Base-by-base conservation (phyloP, 2,329 filamentous ascomycete species). In the Colletotrichum coccodes region DNA sequence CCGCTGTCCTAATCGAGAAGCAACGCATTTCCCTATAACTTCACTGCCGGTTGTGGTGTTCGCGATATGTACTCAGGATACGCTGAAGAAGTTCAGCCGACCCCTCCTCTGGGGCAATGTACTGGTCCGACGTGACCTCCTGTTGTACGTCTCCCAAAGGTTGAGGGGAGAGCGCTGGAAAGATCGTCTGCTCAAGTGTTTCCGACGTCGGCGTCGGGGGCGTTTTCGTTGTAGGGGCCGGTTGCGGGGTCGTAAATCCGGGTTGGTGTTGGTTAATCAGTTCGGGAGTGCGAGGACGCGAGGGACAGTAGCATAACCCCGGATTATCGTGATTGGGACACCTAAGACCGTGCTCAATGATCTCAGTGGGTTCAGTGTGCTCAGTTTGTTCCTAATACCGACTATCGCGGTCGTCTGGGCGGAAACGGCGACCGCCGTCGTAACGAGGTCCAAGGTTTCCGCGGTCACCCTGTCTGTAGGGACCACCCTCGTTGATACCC, bases 401-500 rank as follows among this genome's bases (percentile, higher is more conserved):
- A 34, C 64, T 64, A 28, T 64, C 64, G 23, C 62, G 66, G 26
- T 74, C 72, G 36, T 67, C 69, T 36, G 62, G 34, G 21, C 72
- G 70, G 61, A 60, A 53, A 40, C 71, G 26, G 47, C 69, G 58
- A 36, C 59, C 69, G 2, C 72, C 71, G n/a, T 75, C 72, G 53
- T 66, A 65, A 6, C 75, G 72, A 12, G 71, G 58, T 34, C 60
- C 66, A n/a, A 60, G 61, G 56, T 67, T 64, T 5, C 76, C 71
- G 12, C 72, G 70, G 46, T 74, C 72, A 23, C 73, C 71, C 36
- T 74, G 71, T 11, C 70, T 60, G 18, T 69, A 70, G 1, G 71
- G 69, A 23, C 71, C 73, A 26, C 66, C 63, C 18, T 69, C 69
- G 30, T 71, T 68, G n/a, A 68, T 64, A 8, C 71, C 73, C 16